Percentiles rank a stretch among this genome's conserved stretches.
These are phyloP conservation scores for Ophiostoma populinum DNA, from an alignment of 2,329 filamentous ascomycete genomes.

Conservation along the genomic window DNA sequence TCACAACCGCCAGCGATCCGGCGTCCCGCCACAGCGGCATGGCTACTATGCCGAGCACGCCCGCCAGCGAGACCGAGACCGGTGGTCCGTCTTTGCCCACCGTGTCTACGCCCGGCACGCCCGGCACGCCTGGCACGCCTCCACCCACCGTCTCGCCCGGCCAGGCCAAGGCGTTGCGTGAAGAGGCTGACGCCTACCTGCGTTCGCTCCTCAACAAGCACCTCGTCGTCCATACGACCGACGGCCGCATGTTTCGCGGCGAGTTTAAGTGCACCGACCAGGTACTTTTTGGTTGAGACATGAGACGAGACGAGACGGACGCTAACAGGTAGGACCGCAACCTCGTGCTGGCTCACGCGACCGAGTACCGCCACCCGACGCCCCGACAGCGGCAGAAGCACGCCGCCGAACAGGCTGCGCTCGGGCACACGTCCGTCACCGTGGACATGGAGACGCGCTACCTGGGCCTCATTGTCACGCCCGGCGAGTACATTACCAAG, in stretches of 20 bases:
- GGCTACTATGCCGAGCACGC: too few relatives aligned
- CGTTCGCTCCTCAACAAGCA: slow-evolving; percentile 57
- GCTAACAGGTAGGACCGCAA: slow-evolving; percentile 54
- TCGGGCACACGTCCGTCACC: slow-evolving; percentile 26
- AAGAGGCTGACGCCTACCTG: slow-evolving; percentile 26
- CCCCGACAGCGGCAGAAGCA: slow-evolving; percentile 25
- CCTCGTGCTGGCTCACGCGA: slow-evolving; percentile 67
- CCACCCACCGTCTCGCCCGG: neutral
- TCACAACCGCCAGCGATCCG: too few relatives aligned
- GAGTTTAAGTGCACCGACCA: slow-evolving; percentile 90
- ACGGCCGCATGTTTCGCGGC: slow-evolving; percentile 77
- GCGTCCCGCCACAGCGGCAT: too few relatives aligned
- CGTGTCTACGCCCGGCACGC: neutral
- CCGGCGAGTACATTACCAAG: slow-evolving; percentile 67
- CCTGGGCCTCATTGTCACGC: slow-evolving; percentile 77
- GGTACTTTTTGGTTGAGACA: slow-evolving; percentile 25
- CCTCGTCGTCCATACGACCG: slow-evolving; percentile 62
- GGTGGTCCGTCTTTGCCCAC: neutral
- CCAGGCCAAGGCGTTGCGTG: neutral
- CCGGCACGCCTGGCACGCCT: neutral
- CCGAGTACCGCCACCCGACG: slow-evolving; percentile 74
- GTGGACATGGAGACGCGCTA: slow-evolving; percentile 70
- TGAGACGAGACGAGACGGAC: neutral
- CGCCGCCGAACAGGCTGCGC: slow-evolving; percentile 18
- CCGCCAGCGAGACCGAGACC: neutral